Evolutionary conservation across 208 protist genomes (phyloP).

Genomic region (Leishmania braziliensis): DNA sequence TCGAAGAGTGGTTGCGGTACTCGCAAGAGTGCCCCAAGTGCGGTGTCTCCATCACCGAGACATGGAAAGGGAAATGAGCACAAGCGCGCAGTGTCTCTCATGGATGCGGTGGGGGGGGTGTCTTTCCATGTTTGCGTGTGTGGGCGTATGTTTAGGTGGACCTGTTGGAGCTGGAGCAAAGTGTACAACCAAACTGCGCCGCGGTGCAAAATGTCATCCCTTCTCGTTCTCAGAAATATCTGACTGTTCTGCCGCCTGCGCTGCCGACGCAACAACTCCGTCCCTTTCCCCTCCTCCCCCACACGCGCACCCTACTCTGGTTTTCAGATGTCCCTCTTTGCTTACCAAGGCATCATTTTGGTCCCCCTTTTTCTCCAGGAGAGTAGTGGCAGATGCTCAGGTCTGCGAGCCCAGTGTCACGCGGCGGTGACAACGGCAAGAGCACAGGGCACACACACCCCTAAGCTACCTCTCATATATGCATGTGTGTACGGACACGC

Average conservation of each 20-base stretch:
- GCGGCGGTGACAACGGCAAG: neutral
- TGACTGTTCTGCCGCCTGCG: neutral
- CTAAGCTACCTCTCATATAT: neutral
- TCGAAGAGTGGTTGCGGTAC: constrained; percentile 74
- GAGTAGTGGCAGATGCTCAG: neutral
- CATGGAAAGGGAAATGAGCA: constrained; percentile 28
- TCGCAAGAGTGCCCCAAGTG: constrained; percentile 76
- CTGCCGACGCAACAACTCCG: neutral
- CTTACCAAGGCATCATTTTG: neutral
- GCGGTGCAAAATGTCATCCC: neutral
- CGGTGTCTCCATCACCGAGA: constrained; percentile 53
- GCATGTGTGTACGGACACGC: neutral
- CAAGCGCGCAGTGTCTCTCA: neutral
- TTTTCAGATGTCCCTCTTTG: neutral
- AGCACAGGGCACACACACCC: neutral
- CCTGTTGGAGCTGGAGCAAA: neutral
- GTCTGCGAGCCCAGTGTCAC: neutral
- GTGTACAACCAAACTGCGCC: neutral
- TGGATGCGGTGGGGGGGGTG: neutral
- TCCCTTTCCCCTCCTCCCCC: neutral
- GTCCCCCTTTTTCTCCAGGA: neutral
- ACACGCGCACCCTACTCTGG: neutral
- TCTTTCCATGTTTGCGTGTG: neutral
- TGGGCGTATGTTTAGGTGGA: neutral
- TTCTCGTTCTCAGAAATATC: neutral